Evolutionary conservation across 1,139 yeast genomes (phyloP).

Genomic region (Saccharomyces pastorianus): DNA sequence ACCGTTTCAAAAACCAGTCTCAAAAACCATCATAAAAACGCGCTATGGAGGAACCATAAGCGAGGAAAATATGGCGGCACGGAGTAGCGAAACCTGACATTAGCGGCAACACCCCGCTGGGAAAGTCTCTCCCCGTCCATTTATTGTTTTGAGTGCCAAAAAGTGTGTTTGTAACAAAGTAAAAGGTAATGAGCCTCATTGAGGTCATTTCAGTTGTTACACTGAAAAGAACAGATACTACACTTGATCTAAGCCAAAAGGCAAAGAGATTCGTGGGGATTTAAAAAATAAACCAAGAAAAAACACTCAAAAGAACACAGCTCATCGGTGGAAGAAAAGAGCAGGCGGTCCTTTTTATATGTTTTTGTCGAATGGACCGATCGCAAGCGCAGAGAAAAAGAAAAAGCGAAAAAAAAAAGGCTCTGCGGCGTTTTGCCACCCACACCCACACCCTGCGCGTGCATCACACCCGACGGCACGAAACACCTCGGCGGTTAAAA

Average conservation of each 20-base stretch:
- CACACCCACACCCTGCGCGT: neutral
- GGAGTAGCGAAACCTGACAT: slow-evolving; percentile 12
- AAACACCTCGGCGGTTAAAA: neutral
- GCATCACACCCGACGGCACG: no score
- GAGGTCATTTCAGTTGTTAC: slow-evolving; percentile 99
- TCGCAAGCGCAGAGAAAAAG: neutral
- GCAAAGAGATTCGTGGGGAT: slow-evolving; percentile 76
- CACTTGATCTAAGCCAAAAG: slow-evolving; percentile 99
- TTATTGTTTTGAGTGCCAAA: slow-evolving; percentile 19
- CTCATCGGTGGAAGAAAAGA: neutral
- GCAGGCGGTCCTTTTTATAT: neutral
- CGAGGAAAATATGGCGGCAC: neutral
- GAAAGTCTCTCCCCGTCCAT: slow-evolving; percentile 2
- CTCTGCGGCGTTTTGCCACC: neutral
- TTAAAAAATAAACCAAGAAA: slow-evolving; percentile 20
- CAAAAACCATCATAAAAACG: neutral
- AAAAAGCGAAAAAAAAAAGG: no score
- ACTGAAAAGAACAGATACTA: slow-evolving; percentile 99
- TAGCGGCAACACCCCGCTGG: neutral
- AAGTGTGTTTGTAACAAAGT: slow-evolving; percentile 31
- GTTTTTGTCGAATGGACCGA: neutral
- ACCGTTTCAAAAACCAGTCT: neutral
- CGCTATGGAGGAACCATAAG: neutral
- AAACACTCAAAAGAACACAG: neutral
- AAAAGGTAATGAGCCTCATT: slow-evolving; percentile 60